phyloP scores from a whole-genome alignment of 306 rosid species.

The Ormosia semicastrata region DNA sequence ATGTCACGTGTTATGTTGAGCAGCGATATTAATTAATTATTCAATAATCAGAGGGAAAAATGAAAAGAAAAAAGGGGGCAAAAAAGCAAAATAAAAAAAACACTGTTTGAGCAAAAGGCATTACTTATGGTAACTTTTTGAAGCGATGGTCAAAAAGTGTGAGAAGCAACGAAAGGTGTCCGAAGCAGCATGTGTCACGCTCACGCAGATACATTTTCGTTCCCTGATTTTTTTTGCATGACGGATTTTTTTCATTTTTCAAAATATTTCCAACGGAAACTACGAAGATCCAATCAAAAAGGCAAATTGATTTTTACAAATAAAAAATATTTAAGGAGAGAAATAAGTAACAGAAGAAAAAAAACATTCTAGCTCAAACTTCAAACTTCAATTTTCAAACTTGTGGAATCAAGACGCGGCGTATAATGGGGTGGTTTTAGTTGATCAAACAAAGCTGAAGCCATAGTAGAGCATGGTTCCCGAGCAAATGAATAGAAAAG shows the following conservation, averaged over 20 bases:
- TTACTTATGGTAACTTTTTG: background rate
- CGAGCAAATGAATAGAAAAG: background rate
- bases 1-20: background rate
- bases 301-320: background rate
- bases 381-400: background rate
- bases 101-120: conserved; percentile 4
- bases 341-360: background rate
- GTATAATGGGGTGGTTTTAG: background rate
- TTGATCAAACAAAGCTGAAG: background rate
- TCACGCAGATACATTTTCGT: background rate
- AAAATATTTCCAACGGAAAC: background rate
- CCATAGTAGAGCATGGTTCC: background rate
- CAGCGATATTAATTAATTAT: background rate
- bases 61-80: background rate
- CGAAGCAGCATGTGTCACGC: conserved; percentile 16
- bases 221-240: background rate
- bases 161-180: background rate
- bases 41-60: background rate
- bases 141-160: conserved; percentile 25
- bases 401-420: background rate
- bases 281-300: background rate
- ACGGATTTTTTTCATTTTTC: background rate
- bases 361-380: background rate
- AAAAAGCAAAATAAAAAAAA: background rate
- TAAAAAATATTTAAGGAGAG: background rate